These are phyloP conservation scores for Ustilago lituana DNA, from an alignment of 1,284 basidiomycete genomes.

Conservation along the genomic window DNA sequence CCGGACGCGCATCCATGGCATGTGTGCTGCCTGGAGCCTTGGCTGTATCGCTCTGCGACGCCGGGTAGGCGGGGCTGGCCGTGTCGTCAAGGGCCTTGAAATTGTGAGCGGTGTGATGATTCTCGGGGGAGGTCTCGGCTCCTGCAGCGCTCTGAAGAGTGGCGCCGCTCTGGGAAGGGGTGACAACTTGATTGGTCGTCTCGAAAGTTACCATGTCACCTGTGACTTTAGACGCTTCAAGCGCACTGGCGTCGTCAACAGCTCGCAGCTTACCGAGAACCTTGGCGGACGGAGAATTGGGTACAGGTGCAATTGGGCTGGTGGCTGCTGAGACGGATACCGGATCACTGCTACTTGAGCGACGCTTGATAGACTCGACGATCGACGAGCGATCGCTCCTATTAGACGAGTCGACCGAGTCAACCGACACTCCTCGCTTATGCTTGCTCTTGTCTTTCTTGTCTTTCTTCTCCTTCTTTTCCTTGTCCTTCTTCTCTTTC, in stretches of 20 bases:
- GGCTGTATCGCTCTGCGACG: background rate
- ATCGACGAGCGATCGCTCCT: conserved; percentile 29
- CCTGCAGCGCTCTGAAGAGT: conserved; percentile 23
- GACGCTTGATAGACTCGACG: conserved; percentile 11
- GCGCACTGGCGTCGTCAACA: background rate
- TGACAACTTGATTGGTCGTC: conserved; percentile 22
- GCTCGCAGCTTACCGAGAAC: conserved; percentile 30
- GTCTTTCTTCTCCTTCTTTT: conserved; percentile 31
- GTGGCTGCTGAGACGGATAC: background rate
- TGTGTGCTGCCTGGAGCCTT: background rate
- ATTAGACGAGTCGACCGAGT: conserved; percentile 28
- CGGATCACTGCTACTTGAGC: conserved; percentile 11
- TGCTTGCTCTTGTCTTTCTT: conserved; percentile 47
- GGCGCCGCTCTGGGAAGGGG: conserved; percentile 43
- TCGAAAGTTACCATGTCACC: conserved; percentile 19
- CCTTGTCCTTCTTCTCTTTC: conserved; percentile 33
- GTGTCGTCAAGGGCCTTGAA: conserved; percentile 33
- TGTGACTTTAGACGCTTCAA: background rate
- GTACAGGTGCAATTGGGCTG: conserved; percentile 1
- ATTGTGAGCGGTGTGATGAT: conserved; percentile 45
- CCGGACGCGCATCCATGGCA: conserved; percentile 12
- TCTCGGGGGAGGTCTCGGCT: conserved; percentile 23
- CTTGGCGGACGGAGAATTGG: conserved; percentile 28
- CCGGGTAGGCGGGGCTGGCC: conserved; percentile 26
- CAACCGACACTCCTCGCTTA: conserved; percentile 26